Base-by-base conservation (phyloP, 176 grass and related monocot species). In the Carex scoparia region DNA sequence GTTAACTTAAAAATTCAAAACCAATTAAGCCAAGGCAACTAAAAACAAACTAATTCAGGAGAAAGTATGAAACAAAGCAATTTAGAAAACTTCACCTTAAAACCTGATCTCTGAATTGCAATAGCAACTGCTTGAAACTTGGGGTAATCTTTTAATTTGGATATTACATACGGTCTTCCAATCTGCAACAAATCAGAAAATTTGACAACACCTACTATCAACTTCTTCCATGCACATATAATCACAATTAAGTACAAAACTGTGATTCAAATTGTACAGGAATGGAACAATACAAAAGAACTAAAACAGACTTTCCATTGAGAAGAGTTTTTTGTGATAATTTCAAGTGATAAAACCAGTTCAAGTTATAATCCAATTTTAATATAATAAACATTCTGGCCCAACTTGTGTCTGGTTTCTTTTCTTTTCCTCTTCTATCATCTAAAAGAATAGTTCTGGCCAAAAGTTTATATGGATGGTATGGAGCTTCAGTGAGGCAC, bases 101-200 rank as follows among this genome's bases (percentile, higher is more conserved):
- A 96, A 33, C 97, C 97, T 88, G 97, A 99, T 90, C 93, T 92
- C 88, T 99, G 79, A 56, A 95, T 99, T 15, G 97, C 97, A 96
- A 99, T 96, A 83, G 97, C 93, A 84, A 96, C 91, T 58, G 97
- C 97, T 90, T 99, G 97, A 90, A 99, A 95, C 49, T 96, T 94
- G 49, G 93, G 90, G 80, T 99, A 94, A 82, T 99, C 97, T 86
- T 91, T 94, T 85, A 94, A 89, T 83, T 92, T 99, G 78, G 97
- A 96, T 55, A 99, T 92, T 85, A 99, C 97, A 90, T 94, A 99
- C 42, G 89, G 84, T 79, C 93, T 95, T 58, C 93, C 93, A 64
- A 99, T 94, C 97, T 99, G 90, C 65, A 88, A 19, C 46, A 44
- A 46, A 49, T 73, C 80, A 82, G 65, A 80, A 82, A 7, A 72